Percentiles rank a stretch among this genome's conserved stretches.
Conservation (phyloP, 139 green algal species). For the Gonium pectorale region DNA sequence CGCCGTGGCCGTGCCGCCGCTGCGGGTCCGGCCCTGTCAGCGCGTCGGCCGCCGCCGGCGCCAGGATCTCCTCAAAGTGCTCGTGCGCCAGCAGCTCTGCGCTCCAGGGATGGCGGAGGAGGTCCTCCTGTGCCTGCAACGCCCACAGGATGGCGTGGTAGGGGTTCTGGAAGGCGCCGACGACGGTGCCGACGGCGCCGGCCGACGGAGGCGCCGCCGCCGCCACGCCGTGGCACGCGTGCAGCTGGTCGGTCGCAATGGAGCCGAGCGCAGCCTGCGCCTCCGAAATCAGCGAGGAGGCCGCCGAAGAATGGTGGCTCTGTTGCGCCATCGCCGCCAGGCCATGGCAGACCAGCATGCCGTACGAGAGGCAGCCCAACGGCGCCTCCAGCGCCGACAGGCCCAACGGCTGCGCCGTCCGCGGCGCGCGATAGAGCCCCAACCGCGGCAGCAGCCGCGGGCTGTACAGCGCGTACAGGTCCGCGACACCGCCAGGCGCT, state of each 20-base stretch:
- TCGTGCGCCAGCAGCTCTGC: constrained; percentile 31
- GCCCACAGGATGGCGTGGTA: constrained; percentile 42
- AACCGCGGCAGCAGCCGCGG: constrained; percentile 8
- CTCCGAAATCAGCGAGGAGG: background rate
- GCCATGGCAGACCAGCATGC: background rate
- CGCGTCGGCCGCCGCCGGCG: constrained; percentile 3
- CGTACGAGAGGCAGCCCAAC: constrained; percentile 19
- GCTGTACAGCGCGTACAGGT: constrained; percentile 12
- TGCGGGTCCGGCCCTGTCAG: background rate
- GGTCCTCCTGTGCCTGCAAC: constrained; percentile 39
- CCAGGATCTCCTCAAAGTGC: constrained; percentile 29
- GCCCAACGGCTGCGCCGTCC: background rate
- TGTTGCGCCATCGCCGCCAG: constrained; percentile 6
- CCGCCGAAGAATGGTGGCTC: background rate
- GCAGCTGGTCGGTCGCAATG: constrained; percentile 16
- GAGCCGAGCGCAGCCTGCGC: background rate
- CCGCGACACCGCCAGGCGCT: background rate
- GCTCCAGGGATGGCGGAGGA: constrained; percentile 30
- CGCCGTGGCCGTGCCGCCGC: too few relatives aligned
- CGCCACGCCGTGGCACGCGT: constrained; percentile 4
- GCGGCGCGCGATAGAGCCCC: background rate
- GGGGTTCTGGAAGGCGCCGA: constrained; percentile 32
- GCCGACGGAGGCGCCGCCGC: background rate
- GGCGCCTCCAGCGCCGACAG: constrained; percentile 16
- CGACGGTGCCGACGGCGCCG: background rate